phyloP scores from a whole-genome alignment of 345 rosid genomes.

The Citrus inodora region DNA sequence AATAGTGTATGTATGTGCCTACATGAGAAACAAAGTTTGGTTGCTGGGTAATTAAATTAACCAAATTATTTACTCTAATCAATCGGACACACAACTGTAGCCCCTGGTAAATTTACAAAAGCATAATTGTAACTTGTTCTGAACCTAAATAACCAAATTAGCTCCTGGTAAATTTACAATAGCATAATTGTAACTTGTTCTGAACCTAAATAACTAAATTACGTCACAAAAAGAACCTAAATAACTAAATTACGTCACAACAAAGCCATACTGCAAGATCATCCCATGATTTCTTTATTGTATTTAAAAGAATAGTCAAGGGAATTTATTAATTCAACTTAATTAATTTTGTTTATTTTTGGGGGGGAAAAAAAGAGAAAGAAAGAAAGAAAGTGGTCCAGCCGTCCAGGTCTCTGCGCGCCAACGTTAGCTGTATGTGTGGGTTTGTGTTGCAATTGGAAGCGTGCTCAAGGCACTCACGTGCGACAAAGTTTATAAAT shows the following conservation, averaged over 20 bases:
- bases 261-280: no score
- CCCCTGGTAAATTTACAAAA: background rate
- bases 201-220: no score
- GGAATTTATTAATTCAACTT: no score
- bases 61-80: background rate
- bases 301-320: no score
- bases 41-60: background rate
- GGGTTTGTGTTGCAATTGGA: conserved; percentile 8
- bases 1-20: no score
- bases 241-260: no score
- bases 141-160: background rate
- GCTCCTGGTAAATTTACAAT: background rate
- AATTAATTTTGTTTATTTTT: no score
- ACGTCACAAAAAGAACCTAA: no score
- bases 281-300: no score
- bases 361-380: no score
- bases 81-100: background rate
- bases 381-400: conserved; percentile 22
- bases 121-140: background rate
- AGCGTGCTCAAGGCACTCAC: conserved; percentile 62
- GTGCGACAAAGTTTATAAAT: conserved; percentile 53
- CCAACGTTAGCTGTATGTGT: conserved; percentile 41
- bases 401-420: conserved; percentile 51
- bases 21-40: no score
- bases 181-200: background rate